Percentiles rank a stretch among this genome's conserved stretches.
Conservation (phyloP, 768 basidiomycete genomes). For the Lactarius tabidus region DNA sequence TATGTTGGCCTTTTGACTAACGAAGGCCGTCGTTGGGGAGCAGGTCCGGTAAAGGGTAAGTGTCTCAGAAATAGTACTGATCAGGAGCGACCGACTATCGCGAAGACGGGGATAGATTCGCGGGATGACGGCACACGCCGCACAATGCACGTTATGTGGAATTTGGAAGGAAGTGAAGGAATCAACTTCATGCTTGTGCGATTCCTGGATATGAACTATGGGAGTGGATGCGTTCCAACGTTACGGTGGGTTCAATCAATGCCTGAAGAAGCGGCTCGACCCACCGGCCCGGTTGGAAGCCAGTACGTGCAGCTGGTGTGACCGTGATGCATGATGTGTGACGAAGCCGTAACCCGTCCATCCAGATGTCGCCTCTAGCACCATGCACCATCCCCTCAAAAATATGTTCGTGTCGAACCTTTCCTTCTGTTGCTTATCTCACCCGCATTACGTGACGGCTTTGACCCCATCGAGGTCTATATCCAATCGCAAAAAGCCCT, state of each 20-base stretch:
- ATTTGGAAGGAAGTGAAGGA: constrained; percentile 6
- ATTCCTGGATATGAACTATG: constrained; percentile 7
- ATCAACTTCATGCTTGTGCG: constrained; percentile 4
- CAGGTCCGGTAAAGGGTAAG: no score
- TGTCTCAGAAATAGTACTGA: no score
- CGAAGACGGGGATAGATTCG: no score
- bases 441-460: constrained; percentile 34
- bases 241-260: not conserved
- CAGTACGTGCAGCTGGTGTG: not conserved
- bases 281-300: no score
- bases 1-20: no score
- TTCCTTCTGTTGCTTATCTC: not conserved
- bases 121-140: constrained; percentile 2
- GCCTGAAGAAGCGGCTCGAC: constrained; percentile 9
- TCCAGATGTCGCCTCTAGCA: constrained; percentile 6
- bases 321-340: constrained; percentile 6
- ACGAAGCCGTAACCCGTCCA: not conserved
- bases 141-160: constrained; percentile 16
- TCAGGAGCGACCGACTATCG: no score
- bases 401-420: constrained; percentile 7
- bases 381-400: not conserved
- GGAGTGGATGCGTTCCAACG: constrained; percentile 2
- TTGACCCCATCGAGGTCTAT: constrained; percentile 64
- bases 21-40: no score
- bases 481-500: constrained; percentile 57